These are phyloP conservation scores for Fraxinus velutina DNA, from an alignment of 305 asterid genomes.

Conservation along the genomic window DNA sequence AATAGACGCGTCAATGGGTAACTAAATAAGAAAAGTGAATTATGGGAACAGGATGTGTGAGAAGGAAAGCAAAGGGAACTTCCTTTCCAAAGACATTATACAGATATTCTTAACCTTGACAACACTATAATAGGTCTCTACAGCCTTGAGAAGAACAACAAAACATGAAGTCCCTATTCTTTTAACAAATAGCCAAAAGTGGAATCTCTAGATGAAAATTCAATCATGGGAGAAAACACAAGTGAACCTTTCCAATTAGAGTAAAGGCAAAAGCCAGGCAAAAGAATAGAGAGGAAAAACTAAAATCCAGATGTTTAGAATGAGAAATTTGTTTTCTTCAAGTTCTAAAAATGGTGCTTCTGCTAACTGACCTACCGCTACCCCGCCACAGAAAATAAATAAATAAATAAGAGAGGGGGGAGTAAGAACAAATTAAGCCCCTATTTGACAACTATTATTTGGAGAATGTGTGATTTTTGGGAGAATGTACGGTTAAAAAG, in stretches of 20 bases:
- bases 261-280: conserved; percentile 19
- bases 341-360: neutral
- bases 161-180: conserved; percentile 12
- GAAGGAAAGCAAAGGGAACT: conserved; percentile 5
- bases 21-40: conserved; percentile 14
- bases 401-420: neutral
- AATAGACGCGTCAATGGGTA: conserved; percentile 17
- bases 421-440: neutral
- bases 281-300: neutral
- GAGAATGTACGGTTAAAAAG: neutral
- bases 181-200: neutral
- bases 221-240: conserved; percentile 19
- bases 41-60: conserved; percentile 9
- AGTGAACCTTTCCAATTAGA: conserved; percentile 21
- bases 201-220: conserved; percentile 9
- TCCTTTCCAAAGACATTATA: neutral
- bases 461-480: neutral
- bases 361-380: conserved; percentile 10
- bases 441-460: neutral
- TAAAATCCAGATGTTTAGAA: neutral
- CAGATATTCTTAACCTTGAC: neutral
- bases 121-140: neutral
- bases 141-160: conserved; percentile 20
- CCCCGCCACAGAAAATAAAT: neutral
- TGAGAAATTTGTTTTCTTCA: neutral